Evolutionary conservation across 805 yeast species (phyloP).

Genomic region (Sugiyamaella mastotermitis): DNA sequence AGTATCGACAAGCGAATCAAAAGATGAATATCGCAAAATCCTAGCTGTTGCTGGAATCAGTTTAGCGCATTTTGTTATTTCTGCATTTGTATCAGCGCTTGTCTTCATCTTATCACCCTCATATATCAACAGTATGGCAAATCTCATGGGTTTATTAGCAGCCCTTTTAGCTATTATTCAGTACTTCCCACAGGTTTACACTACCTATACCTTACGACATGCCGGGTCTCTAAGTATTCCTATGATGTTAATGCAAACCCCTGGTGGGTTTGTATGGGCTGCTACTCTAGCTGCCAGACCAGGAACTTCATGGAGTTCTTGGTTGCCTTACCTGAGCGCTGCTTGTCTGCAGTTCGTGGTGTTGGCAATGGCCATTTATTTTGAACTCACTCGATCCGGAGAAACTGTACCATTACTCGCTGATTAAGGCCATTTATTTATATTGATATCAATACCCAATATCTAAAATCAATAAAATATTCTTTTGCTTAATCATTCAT

Average conservation of each 20-base stretch:
- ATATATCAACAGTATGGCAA: slow-evolving; percentile 38
- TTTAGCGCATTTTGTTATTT: slow-evolving; percentile 29
- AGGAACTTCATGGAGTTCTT: slow-evolving; percentile 80
- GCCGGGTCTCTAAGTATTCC: slow-evolving; percentile 75
- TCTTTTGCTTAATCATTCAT: too few species aligned
- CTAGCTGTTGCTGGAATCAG: slow-evolving; percentile 15
- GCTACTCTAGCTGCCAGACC: slow-evolving; percentile 62
- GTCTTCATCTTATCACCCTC: slow-evolving; percentile 13
- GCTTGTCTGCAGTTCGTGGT: slow-evolving; percentile 61
- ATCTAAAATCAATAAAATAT: too few species aligned
- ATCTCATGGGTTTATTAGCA: slow-evolving; percentile 57
- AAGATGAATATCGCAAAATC: slow-evolving; percentile 17
- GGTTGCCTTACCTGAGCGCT: slow-evolving; percentile 74
- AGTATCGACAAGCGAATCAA: background rate
- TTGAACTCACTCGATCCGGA: slow-evolving; percentile 16
- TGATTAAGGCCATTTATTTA: background rate
- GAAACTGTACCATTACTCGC: background rate
- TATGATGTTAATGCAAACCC: slow-evolving; percentile 84
- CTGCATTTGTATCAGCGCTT: slow-evolving; percentile 15
- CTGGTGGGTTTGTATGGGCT: slow-evolving; percentile 82
- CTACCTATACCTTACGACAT: slow-evolving; percentile 63
- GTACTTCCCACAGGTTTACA: slow-evolving; percentile 72
- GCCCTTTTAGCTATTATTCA: slow-evolving; percentile 61
- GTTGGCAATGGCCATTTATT: slow-evolving; percentile 57
- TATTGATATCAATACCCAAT: too few species aligned